Evolutionary conservation across 345 rosid genomes (phyloP), one percentile per base, ranked within the genome.

Genomic region (Mallotus nudiflorus): DNA sequence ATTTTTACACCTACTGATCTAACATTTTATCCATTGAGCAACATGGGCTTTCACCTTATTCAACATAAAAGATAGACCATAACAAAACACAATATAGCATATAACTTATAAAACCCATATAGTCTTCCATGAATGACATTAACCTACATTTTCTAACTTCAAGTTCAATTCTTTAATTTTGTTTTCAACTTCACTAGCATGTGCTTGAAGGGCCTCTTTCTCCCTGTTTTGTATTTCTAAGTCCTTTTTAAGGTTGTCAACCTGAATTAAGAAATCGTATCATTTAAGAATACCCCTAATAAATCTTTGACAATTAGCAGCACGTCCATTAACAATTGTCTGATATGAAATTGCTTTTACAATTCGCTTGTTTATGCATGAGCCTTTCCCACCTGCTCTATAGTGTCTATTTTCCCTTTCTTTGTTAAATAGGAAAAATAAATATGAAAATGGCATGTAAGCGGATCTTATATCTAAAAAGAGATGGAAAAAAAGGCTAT

Each of bases 341-440:
- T n/a, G n/a, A n/a, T n/a, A n/a, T 22, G 53, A 72, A 90, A 97
- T 96, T 88, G 90, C 80, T 85, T 88, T 81, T 91, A 91, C 73
- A 95, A 85, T 69, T 91, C 96, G 25, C 56, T 82, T 53, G 80
- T 90, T 56, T 81, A 84, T 20, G 94, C 91, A 66, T 90, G 85
- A 53, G 91, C 97, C 81, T 89, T 90, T 33, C 77, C 89, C 69
- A 86, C 78, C 83, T 82, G 72, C 77, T 87, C 96, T 14, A 82
- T 91, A 66, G 85, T 85, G 81, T 85, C 84, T 25, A 80, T 44
- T 35, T 87, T 75, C 63, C 82, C 94, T 44, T 86, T 82, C 74
- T 84, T 76, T 89, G 72, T 12, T 11, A 55, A 75, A 67, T 15
- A 61, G 67, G 11, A 31, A 65, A 20, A 42, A 42, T 1, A 53